Evolutionary conservation across 1,284 basidiomycete genomes (phyloP).

Genomic region (Tylopilus sp.): DNA sequence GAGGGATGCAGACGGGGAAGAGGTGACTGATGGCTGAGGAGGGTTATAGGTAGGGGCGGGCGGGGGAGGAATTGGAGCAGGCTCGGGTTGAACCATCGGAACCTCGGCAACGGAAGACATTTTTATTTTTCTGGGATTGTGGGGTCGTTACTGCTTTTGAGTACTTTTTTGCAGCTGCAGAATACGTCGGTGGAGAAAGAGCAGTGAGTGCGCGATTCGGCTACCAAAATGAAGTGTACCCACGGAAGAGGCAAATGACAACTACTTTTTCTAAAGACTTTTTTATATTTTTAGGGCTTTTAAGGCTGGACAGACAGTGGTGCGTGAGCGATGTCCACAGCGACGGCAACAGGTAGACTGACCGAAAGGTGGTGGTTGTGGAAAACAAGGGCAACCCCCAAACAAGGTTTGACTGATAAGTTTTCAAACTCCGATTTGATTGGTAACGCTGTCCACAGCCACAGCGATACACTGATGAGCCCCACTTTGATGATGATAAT

Average conservation of each 20-base stretch:
- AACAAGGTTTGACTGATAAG: slow-evolving; percentile 30
- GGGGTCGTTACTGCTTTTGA: slow-evolving; percentile 84
- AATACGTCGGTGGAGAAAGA: slow-evolving; percentile 9
- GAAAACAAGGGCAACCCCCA: slow-evolving; percentile 32
- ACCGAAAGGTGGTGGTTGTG: slow-evolving; percentile 36
- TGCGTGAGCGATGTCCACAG: slow-evolving; percentile 16
- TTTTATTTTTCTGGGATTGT: slow-evolving; percentile 44
- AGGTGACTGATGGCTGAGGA: slow-evolving; percentile 50
- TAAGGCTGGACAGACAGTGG: slow-evolving; percentile 36
- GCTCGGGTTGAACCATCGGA: slow-evolving; percentile 36
- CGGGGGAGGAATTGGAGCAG: slow-evolving; percentile 45
- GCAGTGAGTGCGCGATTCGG: slow-evolving; percentile 18
- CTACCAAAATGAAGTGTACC: slow-evolving; percentile 28
- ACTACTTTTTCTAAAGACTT: slow-evolving; percentile 61
- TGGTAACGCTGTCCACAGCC: slow-evolving; percentile 10
- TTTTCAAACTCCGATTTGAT: slow-evolving; percentile 33
- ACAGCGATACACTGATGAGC: too few relatives aligned
- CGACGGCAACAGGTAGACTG: slow-evolving; percentile 14
- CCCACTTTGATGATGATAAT: background rate
- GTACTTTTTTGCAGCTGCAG: slow-evolving; percentile 62
- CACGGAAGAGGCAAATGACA: slow-evolving; percentile 69
- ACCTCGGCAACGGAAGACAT: slow-evolving; percentile 60
- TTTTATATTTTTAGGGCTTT: slow-evolving; percentile 50
- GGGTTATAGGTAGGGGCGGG: slow-evolving; percentile 49
- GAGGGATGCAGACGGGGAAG: slow-evolving; percentile 85